These are phyloP conservation scores for Tinospora cordifolia DNA, from an alignment of 164 flowering plant genomes.

Conservation along the genomic window DNA sequence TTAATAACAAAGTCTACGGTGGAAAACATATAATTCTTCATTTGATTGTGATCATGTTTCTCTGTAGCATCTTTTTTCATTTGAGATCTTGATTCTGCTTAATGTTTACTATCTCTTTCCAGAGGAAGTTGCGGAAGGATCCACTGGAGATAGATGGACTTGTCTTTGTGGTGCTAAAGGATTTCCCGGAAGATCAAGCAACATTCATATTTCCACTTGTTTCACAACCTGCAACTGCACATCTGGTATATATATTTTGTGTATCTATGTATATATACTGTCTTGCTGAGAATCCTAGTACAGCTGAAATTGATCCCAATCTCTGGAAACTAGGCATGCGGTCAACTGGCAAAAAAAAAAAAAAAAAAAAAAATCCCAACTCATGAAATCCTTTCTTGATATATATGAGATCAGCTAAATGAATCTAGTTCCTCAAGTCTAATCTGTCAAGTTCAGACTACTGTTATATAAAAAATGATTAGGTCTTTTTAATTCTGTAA, in stretches of 20 bases:
- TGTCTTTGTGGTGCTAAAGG: slow-evolving; percentile 57
- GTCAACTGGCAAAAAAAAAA: no score
- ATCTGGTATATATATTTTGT: slow-evolving; percentile 41
- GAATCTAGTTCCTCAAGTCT: no score
- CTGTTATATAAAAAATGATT: no score
- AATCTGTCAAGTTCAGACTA: not conserved
- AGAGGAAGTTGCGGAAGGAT: slow-evolving; percentile 10
- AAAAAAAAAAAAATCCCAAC: no score
- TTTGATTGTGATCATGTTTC: no score
- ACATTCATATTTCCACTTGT: slow-evolving; percentile 38
- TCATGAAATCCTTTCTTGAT: no score
- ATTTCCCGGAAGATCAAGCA: slow-evolving; percentile 39
- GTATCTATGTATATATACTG: not conserved
- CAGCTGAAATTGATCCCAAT: not conserved
- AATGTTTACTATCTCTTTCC: slow-evolving; percentile 6
- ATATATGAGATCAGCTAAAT: no score
- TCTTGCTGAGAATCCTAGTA: not conserved
- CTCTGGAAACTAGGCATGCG: not conserved
- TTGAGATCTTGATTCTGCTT: slow-evolving; percentile 1
- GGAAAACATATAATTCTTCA: not conserved
- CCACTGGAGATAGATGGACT: slow-evolving; percentile 46
- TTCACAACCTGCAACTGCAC: slow-evolving; percentile 81
- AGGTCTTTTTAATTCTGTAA: no score
- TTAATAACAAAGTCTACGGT: not conserved
- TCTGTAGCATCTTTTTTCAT: not conserved